Evolutionary conservation across 352 stramenopile genomes (phyloP).

Genomic region (Plasmopara muralis): DNA sequence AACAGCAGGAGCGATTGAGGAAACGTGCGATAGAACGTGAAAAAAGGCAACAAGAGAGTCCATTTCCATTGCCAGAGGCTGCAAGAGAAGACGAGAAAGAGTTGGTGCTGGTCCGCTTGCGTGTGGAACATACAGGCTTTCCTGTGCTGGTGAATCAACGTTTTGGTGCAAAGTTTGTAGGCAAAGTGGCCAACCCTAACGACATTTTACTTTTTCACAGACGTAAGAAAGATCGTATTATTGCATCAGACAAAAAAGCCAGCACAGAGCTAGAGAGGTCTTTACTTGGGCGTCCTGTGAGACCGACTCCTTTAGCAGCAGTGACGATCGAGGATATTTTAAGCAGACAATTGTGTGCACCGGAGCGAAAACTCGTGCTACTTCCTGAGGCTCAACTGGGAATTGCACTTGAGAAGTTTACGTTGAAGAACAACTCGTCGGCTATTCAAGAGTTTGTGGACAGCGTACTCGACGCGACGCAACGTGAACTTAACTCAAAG

Average conservation of each 20-base stretch:
- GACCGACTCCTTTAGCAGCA: slow-evolving; percentile 51
- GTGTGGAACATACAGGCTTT: slow-evolving; percentile 87
- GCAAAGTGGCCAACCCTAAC: slow-evolving; percentile 83
- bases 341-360: slow-evolving; percentile 45
- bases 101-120: slow-evolving; percentile 73
- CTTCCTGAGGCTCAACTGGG: slow-evolving; percentile 60
- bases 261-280: slow-evolving; percentile 29
- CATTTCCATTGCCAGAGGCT: slow-evolving; percentile 21
- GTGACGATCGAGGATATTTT: slow-evolving; percentile 79
- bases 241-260: slow-evolving; percentile 37
- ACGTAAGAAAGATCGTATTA: slow-evolving; percentile 51
- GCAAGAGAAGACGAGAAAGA: slow-evolving; percentile 22
- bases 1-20: slow-evolving; percentile 21
- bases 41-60: slow-evolving; percentile 26
- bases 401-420: slow-evolving; percentile 72
- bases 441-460: slow-evolving; percentile 78
- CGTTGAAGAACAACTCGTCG: slow-evolving; percentile 72
- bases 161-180: slow-evolving; percentile 82
- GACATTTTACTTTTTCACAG: slow-evolving; percentile 82
- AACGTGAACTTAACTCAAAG: slow-evolving; percentile 49
- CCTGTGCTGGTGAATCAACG: slow-evolving; percentile 82
- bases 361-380: slow-evolving; percentile 72
- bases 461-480: slow-evolving; percentile 57
- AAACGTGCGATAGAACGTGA: slow-evolving; percentile 19
- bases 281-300: slow-evolving; percentile 38